Base-by-base conservation (phyloP, 257 asterid genomes). In the Salvia splendens region DNA sequence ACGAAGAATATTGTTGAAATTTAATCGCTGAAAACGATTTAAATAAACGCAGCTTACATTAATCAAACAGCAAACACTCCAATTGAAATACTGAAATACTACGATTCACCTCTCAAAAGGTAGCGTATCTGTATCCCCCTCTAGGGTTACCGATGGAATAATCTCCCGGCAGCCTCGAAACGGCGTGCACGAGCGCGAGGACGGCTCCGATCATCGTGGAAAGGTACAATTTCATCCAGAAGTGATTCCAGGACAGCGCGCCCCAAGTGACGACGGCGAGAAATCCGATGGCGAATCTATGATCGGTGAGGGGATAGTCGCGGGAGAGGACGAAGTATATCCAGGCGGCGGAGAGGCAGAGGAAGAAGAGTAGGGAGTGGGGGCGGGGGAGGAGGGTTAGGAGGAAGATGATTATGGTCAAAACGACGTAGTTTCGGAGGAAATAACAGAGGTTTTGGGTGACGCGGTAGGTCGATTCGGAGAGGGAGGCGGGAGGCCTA, bases 161-260 rank as follows among this genome's bases (percentile, higher is more conserved):
- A 65, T 85, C 95, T 78, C 79, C 96, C 12, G 96, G 95, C 75
- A 91, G 89, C 86, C 92, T 85, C 75, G 88, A 57, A n/a, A 79
- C 78, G 41, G 88, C 95, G 20, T 94, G 99, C 53, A 94, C 2
- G 17, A 80, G 17, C 71, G 75, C 79, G 64, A 91, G 55, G 75
- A 71, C 61, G 50, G 68, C 84, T 4, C 96, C 97, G 30, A 87
- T 47, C 2, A 70, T 72, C 64, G 81, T 16, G 8, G 92, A 74
- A 14, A 85, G 65, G 15, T 85, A 54, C 20, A 91, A 67, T 61
- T 75, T 94, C 55, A 32, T 38, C 99, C 99, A 91, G 49, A 80
- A 82, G 12, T 78, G 76, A 11, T 85, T 72, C 82, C 86, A 84
- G 66, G 87, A 65, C 38, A 94, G 58, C 5, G 84, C 91, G 12